Conservation (phyloP, 306 rosid genomes). For the Luffa aegyptiaca region DNA sequence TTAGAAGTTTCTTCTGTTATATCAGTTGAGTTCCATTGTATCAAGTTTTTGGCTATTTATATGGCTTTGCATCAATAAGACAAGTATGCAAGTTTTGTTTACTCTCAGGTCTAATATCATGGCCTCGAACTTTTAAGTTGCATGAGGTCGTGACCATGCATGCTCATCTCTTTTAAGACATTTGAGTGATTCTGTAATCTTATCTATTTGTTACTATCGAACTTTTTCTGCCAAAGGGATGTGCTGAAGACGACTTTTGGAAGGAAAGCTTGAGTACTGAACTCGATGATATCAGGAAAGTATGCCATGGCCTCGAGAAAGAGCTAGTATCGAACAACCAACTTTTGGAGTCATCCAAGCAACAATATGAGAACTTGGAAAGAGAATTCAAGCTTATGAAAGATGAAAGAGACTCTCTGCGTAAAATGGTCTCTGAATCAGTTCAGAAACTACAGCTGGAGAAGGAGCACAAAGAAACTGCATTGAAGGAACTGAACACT, state of each 20-base stretch:
- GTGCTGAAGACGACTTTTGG: constrained; percentile 37
- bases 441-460: constrained; percentile 37
- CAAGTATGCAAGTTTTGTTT: too few species aligned
- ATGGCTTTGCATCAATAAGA: too few species aligned
- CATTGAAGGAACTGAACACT: constrained; percentile 40
- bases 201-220: constrained; percentile 12
- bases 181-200: neutral
- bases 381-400: constrained; percentile 42
- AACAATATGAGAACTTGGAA: constrained; percentile 49
- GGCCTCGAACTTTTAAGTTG: neutral
- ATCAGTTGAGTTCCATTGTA: too few species aligned
- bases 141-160: neutral
- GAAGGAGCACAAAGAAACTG: constrained; percentile 52
- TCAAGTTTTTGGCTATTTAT: too few species aligned
- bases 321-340: constrained; percentile 29
- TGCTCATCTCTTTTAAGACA: neutral
- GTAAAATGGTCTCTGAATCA: constrained; percentile 41
- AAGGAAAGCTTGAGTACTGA: constrained; percentile 37
- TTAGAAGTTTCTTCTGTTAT: too few species aligned
- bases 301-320: constrained; percentile 27
- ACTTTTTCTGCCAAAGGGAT: constrained; percentile 65
- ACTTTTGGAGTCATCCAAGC: constrained; percentile 44
- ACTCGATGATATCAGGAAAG: constrained; percentile 33
- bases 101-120: neutral
- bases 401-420: constrained; percentile 55